phyloP scores from a whole-genome alignment of 1,284 basidiomycete genomes.

The Neonothopanus nambi region DNA sequence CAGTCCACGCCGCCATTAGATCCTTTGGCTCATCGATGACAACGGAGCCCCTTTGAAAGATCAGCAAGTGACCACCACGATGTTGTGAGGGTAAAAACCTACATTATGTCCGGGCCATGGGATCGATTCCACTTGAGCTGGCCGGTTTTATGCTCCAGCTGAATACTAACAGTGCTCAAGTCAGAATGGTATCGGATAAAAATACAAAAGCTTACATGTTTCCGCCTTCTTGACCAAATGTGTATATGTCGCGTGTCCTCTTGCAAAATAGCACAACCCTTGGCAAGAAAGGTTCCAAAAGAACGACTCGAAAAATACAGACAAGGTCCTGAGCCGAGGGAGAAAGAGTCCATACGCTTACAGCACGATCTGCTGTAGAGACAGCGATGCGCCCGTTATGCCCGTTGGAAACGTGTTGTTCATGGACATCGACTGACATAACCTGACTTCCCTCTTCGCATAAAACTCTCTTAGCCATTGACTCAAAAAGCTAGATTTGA shows the following conservation, averaged over 20 bases:
- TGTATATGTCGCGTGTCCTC: not conserved
- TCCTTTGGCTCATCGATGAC: not conserved
- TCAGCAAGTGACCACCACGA: not conserved
- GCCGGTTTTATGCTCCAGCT: not conserved
- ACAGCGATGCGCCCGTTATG: not conserved
- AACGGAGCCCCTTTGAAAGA: slow-evolving; percentile 5
- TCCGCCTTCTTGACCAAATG: not conserved
- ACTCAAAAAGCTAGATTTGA: slow-evolving; percentile 1
- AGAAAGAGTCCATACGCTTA: slow-evolving; percentile 2
- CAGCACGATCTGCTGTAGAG: not conserved
- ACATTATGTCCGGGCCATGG: too few species aligned
- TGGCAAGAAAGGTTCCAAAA: not conserved
- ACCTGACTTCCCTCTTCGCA: not conserved
- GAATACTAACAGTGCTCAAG: not conserved
- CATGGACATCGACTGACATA: slow-evolving; percentile 2
- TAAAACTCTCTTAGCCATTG: not conserved
- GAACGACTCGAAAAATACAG: too few species aligned
- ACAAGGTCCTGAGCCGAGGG: not conserved
- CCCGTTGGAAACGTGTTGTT: not conserved
- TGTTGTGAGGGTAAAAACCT: too few species aligned
- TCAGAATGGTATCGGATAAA: not conserved
- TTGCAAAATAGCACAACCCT: not conserved
- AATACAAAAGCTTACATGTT: slow-evolving; percentile 1
- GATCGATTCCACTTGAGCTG: not conserved
- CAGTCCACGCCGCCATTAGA: not conserved